A percentile compares a stretch with the other conserved stretches of the same genome.
phyloP scores from a whole-genome alignment of 805 yeast genomes.

The Wickerhamiella azyma region DNA sequence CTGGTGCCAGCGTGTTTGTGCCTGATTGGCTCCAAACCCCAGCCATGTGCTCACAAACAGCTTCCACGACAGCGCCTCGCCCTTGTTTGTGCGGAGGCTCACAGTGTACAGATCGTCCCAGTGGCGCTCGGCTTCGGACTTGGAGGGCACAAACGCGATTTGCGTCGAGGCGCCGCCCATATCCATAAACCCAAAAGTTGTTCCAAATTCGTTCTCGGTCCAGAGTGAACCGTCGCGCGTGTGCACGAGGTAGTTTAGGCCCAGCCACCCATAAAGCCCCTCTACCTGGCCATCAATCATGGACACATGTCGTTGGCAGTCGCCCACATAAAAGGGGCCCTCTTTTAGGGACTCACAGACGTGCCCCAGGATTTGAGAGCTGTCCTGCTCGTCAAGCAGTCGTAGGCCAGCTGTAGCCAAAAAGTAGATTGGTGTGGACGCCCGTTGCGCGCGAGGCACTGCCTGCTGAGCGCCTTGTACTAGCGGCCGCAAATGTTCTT shows the following conservation, averaged over 20 bases:
- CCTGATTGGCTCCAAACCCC: slow-evolving; percentile 95
- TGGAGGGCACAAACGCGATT: slow-evolving; percentile 75
- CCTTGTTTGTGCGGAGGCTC: slow-evolving; percentile 52
- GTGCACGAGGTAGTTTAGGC: slow-evolving; percentile 62
- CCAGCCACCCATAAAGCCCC: slow-evolving; percentile 93
- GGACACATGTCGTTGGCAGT: slow-evolving; percentile 59
- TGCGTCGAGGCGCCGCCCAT: slow-evolving; percentile 99
- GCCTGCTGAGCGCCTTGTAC: slow-evolving; percentile 54
- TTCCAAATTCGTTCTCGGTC: slow-evolving; percentile 16
- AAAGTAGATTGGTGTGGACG: slow-evolving; percentile 73
- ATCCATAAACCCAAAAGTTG: slow-evolving; percentile 82
- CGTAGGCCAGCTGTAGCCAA: slow-evolving; percentile 98
- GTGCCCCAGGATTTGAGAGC: slow-evolving; percentile 38
- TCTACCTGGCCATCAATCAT: slow-evolving; percentile 91
- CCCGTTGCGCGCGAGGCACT: slow-evolving; percentile 48
- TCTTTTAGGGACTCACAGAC: slow-evolving; percentile 46
- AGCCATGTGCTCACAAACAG: slow-evolving; percentile 94
- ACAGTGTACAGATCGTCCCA: slow-evolving; percentile 60
- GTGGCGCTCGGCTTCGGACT: slow-evolving; percentile 48
- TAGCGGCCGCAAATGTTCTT: slow-evolving; percentile 50
- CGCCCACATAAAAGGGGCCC: slow-evolving; percentile 40
- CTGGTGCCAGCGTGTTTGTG: slow-evolving; percentile 53
- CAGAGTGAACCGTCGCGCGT: slow-evolving; percentile 31
- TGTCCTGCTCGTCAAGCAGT: slow-evolving; percentile 43
- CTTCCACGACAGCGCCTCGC: slow-evolving; percentile 60